phyloP scores from a whole-genome alignment of 2,329 filamentous ascomycete genomes.

The Diplodia sapinea region DNA sequence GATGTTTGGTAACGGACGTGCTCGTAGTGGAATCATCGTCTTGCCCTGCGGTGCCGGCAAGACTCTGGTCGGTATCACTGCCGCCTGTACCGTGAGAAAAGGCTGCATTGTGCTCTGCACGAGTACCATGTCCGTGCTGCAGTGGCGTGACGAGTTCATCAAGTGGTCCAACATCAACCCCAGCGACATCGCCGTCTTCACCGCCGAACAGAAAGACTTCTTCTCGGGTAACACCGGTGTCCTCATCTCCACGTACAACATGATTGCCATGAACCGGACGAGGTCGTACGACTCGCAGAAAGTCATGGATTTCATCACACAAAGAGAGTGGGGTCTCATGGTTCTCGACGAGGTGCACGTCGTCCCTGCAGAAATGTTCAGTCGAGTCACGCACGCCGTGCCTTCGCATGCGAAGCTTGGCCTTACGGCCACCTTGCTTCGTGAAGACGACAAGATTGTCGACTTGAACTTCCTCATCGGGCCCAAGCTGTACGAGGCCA shows the following conservation, averaged over 20 bases:
- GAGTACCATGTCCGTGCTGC: conserved; percentile 95
- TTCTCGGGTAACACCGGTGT: conserved; percentile 92
- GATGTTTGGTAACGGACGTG: conserved; percentile 98
- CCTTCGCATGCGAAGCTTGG: conserved; percentile 96
- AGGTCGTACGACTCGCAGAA: conserved; percentile 92
- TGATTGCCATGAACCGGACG: conserved; percentile 92
- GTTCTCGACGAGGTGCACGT: conserved; percentile 98
- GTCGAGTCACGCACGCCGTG: conserved; percentile 89
- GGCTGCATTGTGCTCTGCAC: conserved; percentile 94
- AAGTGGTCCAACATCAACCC: conserved; percentile 99
- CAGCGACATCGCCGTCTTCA: conserved; percentile 92
- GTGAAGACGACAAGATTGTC: conserved; percentile 98
- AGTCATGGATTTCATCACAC: conserved; percentile 93
- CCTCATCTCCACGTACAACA: conserved; percentile 96
- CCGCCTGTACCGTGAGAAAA: conserved; percentile 97
- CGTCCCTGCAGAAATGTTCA: conserved; percentile 94
- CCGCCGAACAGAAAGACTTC: conserved; percentile 84
- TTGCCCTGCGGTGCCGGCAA: conserved; percentile 96
- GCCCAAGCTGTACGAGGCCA: conserved; percentile 96
- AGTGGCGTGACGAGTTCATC: conserved; percentile 95
- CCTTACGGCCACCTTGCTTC: conserved; percentile 87
- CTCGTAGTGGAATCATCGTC: conserved; percentile 96
- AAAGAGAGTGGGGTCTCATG: conserved; percentile 95
- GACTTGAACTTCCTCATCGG: conserved; percentile 97
- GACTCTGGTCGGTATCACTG: conserved; percentile 96